Evolutionary conservation across 306 rosid genomes (phyloP).

Genomic region (Purshia tridentata): DNA sequence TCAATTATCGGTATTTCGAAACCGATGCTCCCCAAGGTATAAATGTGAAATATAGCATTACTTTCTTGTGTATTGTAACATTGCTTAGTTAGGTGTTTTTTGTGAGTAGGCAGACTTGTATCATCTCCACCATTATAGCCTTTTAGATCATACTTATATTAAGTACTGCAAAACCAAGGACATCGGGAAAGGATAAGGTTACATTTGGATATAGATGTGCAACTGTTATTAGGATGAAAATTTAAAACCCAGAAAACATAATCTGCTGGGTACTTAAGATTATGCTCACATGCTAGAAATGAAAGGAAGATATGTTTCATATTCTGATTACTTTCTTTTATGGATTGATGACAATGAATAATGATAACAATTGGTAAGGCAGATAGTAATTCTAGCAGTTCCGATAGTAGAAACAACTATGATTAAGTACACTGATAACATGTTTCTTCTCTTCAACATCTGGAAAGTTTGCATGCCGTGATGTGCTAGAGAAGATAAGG

Average conservation of each 20-base stretch:
- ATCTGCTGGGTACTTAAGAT: neutral
- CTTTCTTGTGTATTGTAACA: neutral
- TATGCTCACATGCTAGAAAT: neutral
- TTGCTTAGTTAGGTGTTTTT: slow-evolving; percentile 10
- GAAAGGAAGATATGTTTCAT: neutral
- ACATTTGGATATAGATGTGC: neutral
- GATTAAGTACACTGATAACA: too few species aligned
- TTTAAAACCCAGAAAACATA: neutral
- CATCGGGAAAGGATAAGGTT: neutral
- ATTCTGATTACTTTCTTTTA: neutral
- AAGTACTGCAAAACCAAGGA: too few species aligned
- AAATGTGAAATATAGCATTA: neutral
- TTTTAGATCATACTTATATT: neutral
- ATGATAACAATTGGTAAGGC: neutral
- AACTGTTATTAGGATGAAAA: neutral
- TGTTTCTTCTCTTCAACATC: neutral
- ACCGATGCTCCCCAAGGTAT: slow-evolving; percentile 88
- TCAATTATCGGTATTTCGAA: slow-evolving; percentile 94
- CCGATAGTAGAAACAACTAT: neutral
- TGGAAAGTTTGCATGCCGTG: neutral
- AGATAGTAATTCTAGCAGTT: neutral
- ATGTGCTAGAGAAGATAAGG: neutral
- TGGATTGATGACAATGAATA: neutral
- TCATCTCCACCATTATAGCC: neutral
- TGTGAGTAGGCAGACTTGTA: neutral